Percentiles rank a stretch among this genome's conserved stretches.
Conservation (phyloP, 768 basidiomycete genomes). For the Kwoniella mangroviensis region DNA sequence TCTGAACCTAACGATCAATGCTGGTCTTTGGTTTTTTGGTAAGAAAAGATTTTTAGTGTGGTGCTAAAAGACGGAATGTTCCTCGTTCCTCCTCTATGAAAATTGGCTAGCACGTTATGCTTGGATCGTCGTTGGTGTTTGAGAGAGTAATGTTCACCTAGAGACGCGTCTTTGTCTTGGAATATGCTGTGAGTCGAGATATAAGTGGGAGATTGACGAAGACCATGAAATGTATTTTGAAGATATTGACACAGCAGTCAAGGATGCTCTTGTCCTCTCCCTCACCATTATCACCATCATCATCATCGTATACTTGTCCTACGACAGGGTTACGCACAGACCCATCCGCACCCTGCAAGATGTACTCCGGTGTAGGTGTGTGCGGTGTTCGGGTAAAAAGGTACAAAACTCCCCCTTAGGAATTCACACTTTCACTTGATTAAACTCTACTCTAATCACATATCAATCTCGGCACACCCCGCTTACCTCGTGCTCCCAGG, state of each 20-base stretch:
- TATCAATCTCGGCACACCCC: neutral
- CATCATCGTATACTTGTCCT: neutral
- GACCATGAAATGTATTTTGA: neutral
- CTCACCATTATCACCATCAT: neutral
- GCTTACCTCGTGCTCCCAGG: no score
- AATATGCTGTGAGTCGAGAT: neutral
- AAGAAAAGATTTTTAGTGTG: neutral
- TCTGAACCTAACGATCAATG: neutral
- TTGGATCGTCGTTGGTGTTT: neutral
- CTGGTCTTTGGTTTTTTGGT: neutral
- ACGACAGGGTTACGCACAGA: neutral
- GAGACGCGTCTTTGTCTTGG: neutral
- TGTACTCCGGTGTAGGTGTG: no score
- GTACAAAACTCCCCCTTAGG: neutral
- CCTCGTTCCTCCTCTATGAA: neutral
- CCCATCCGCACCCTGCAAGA: no score
- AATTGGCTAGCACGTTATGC: neutral
- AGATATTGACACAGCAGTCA: neutral
- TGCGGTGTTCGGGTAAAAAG: conserved; percentile 6
- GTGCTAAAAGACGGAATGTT: neutral
- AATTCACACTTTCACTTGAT: neutral
- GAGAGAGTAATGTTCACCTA: neutral
- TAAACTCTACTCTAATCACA: neutral
- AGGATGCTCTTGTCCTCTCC: neutral
- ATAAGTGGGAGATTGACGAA: neutral